Conservation (phyloP, 2,329 filamentous ascomycete species). For the Aspergillus jensenii region DNA sequence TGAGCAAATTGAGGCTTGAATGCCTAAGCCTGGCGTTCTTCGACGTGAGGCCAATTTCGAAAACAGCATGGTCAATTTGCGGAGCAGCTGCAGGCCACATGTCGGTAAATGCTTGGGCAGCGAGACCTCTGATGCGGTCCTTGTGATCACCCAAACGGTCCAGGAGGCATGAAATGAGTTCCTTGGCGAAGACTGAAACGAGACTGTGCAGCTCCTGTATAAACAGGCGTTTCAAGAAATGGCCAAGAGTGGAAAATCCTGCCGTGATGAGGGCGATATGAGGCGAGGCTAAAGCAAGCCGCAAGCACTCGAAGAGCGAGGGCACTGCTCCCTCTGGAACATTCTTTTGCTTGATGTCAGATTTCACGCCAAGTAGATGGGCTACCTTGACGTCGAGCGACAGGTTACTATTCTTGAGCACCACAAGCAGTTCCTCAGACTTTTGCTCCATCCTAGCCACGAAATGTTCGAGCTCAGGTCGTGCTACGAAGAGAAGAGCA, state of each 20-base stretch:
- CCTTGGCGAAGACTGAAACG: slow-evolving; percentile 65
- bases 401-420: slow-evolving; percentile 62
- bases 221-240: slow-evolving; percentile 80
- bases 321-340: slow-evolving; percentile 72
- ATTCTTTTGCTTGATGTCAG: slow-evolving; percentile 87
- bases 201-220: slow-evolving; percentile 79
- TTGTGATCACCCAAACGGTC: slow-evolving; percentile 87
- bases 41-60: slow-evolving; percentile 73
- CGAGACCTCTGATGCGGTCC: slow-evolving; percentile 76
- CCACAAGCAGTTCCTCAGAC: slow-evolving; percentile 53
- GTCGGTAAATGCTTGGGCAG: slow-evolving; percentile 73
- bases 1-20: slow-evolving; percentile 78
- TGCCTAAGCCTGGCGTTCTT: slow-evolving; percentile 85
- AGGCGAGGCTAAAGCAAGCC: slow-evolving; percentile 70
- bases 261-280: slow-evolving; percentile 76
- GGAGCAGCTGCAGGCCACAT: slow-evolving; percentile 67
- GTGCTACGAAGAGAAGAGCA: slow-evolving; percentile 17
- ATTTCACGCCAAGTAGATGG: slow-evolving; percentile 74
- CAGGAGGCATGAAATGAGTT: slow-evolving; percentile 71
- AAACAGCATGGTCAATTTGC: slow-evolving; percentile 78
- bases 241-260: slow-evolving; percentile 83
- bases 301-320: slow-evolving; percentile 78
- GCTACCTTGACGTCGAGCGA: slow-evolving; percentile 70
- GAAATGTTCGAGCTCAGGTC: slow-evolving; percentile 8
- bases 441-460: slow-evolving; percentile 55